A percentile compares a stretch with the other conserved stretches of the same genome.
Evolutionary conservation across 179 eudicot species (phyloP).

Genomic region (Monotropa hypopitys): DNA sequence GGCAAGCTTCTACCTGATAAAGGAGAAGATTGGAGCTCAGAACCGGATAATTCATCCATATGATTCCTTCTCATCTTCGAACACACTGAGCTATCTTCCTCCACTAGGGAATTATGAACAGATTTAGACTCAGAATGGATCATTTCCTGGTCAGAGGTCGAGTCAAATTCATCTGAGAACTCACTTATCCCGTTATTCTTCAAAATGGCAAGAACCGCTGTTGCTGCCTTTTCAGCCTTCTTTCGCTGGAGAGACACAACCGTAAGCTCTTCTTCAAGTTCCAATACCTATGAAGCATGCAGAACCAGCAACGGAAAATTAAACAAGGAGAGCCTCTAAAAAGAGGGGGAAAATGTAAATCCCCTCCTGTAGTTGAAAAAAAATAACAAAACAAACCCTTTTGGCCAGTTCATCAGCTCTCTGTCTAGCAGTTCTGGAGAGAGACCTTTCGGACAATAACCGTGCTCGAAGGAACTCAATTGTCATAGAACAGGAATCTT

Average conservation of each 20-base stretch:
- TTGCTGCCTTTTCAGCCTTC: slow-evolving; percentile 75
- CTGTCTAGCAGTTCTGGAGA: slow-evolving; percentile 65
- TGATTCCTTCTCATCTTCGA: slow-evolving; percentile 19
- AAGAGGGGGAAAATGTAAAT: neutral
- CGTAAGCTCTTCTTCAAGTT: slow-evolving; percentile 74
- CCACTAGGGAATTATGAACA: slow-evolving; percentile 20
- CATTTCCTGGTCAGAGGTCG: slow-evolving; percentile 49
- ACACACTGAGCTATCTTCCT: slow-evolving; percentile 19
- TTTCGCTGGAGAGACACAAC: slow-evolving; percentile 58
- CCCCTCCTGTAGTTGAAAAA: neutral
- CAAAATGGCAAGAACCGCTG: slow-evolving; percentile 52
- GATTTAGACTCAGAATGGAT: slow-evolving; percentile 27
- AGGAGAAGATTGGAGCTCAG: slow-evolving; percentile 49
- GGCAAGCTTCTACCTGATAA: slow-evolving; percentile 57
- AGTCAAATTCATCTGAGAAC: slow-evolving; percentile 48
- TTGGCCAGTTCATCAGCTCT: slow-evolving; percentile 74
- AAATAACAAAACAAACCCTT: slow-evolving; percentile 42
- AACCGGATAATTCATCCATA: slow-evolving; percentile 35
- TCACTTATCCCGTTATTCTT: slow-evolving; percentile 51
- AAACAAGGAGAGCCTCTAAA: neutral
- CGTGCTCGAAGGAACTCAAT: slow-evolving; percentile 82
- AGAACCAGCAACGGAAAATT: neutral
- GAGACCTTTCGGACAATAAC: slow-evolving; percentile 69
- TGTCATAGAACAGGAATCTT: slow-evolving; percentile 49
- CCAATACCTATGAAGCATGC: slow-evolving; percentile 36